Conservation (phyloP, 2,329 filamentous ascomycete genomes). For the Raffaelea deltoideospora region DNA sequence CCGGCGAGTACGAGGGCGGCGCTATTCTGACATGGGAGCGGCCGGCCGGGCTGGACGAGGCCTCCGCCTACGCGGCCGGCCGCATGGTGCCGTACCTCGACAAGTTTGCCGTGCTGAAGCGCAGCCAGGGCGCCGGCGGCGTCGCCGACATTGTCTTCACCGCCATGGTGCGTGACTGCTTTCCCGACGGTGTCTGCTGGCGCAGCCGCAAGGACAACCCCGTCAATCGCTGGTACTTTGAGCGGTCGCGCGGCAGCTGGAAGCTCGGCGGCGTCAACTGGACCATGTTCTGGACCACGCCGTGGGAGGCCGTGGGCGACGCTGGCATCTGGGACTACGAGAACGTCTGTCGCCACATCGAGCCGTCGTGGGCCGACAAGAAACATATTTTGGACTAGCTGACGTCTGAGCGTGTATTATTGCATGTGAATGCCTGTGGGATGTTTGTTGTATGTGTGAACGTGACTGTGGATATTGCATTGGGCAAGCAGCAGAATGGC, state of each 20-base stretch:
- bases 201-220: slow-evolving; percentile 79
- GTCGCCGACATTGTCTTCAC: slow-evolving; percentile 96
- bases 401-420: too few species aligned
- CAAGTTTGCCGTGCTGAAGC: slow-evolving; percentile 88
- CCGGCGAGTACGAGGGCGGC: slow-evolving; percentile 90
- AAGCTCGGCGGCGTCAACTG: slow-evolving; percentile 72
- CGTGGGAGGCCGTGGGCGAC: slow-evolving; percentile 40
- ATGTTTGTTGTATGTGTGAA: not conserved
- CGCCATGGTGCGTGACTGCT: slow-evolving; percentile 80
- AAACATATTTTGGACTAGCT: slow-evolving; percentile 40
- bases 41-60: slow-evolving; percentile 39
- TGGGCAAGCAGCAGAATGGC: not conserved
- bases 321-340: slow-evolving; percentile 53
- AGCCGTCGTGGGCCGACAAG: slow-evolving; percentile 48
- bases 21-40: slow-evolving; percentile 91
- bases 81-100: slow-evolving; percentile 85
- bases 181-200: slow-evolving; percentile 85
- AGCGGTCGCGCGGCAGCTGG: slow-evolving; percentile 68
- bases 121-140: slow-evolving; percentile 75
- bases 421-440: too few species aligned
- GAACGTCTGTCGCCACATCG: slow-evolving; percentile 51
- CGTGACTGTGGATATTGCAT: not conserved
- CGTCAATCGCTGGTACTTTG: slow-evolving; percentile 99
- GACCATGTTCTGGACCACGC: slow-evolving; percentile 98
- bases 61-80: slow-evolving; percentile 35